Conservation (phyloP, 164 flowering plant genomes). For the Annona squamosa region DNA sequence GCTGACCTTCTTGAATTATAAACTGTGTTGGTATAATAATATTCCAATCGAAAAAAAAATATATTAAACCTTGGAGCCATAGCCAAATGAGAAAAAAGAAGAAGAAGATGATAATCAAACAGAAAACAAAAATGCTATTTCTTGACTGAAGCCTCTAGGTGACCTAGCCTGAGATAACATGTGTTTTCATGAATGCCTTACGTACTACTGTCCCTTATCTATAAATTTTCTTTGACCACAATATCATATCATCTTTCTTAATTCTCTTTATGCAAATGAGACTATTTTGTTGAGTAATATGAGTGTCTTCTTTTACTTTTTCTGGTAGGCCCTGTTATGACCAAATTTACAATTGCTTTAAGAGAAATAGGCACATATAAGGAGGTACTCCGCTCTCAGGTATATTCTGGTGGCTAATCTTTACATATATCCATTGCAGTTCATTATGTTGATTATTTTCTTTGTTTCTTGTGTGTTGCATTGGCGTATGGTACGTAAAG, state of each 20-base stretch:
- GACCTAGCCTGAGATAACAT: too few relatives aligned
- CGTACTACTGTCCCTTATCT: too few relatives aligned
- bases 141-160: too few relatives aligned
- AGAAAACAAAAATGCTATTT: too few relatives aligned
- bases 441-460: background rate
- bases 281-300: background rate
- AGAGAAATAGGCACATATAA: constrained; percentile 97
- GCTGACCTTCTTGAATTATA: too few relatives aligned
- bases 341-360: constrained; percentile 89
- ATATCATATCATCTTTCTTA: background rate
- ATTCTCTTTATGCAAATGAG: background rate
- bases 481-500: too few relatives aligned
- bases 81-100: too few relatives aligned
- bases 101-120: too few relatives aligned
- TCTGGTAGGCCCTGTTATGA: constrained; percentile 80
- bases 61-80: too few relatives aligned
- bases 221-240: background rate
- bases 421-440: background rate
- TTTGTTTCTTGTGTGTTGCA: background rate
- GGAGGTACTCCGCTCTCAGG: constrained; percentile 95
- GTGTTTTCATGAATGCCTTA: too few relatives aligned
- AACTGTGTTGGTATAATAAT: too few relatives aligned
- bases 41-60: too few relatives aligned
- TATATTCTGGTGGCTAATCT: constrained; percentile 11
- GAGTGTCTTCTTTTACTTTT: background rate